Evolutionary conservation across 1,284 basidiomycete genomes (phyloP), one percentile per base, ranked within the genome.

Genomic region (Apiotrichum sp.): DNA sequence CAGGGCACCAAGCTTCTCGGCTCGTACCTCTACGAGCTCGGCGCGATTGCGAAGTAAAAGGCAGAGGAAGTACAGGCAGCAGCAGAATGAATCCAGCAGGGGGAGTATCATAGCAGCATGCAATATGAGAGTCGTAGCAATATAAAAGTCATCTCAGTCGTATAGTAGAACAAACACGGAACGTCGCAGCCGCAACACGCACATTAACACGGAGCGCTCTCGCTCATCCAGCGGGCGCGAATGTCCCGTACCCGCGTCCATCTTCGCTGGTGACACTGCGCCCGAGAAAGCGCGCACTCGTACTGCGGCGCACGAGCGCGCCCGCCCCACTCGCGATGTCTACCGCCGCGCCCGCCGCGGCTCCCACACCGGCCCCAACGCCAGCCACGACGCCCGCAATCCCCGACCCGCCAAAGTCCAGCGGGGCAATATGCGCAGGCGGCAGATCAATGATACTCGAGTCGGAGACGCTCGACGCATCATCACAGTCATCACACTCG

Each of bases 21-120:
- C 44, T 82, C 85, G 32, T 93, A 93, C 77, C 78, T 93, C 67
- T 88, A 91, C 72, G 88, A 91, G 75, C 80, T 90, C 32, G 86
- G 82, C 51, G 77, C 73, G n/a, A 49, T 57, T 47, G 22, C 29
- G 16, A 59, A 62, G 58, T 44, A 57, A 11, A 58, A 58, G 36
- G 32, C 33, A 34, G 16, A 14, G 22, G 40, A 41, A 13, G 36
- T 38, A 13, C 4, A 51, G 34, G 39, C 29, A 42, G 39, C 38
- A 48, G 47, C 36, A 7, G 13, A 38, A 38, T 38, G 36, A 38
- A 38, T 38, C 36, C 36, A 8, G 8, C 13, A 38, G 8, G 36
- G 13, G 7, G 13, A 8, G 13, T 38, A 13, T 13, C 36, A 38
- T 7, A 7, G 8, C 36, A 22, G 22, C 22, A 22, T 22, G 22